Evolutionary conservation across 2,329 filamentous ascomycete genomes (phyloP).

Genomic region (Helminthosporium solani): DNA sequence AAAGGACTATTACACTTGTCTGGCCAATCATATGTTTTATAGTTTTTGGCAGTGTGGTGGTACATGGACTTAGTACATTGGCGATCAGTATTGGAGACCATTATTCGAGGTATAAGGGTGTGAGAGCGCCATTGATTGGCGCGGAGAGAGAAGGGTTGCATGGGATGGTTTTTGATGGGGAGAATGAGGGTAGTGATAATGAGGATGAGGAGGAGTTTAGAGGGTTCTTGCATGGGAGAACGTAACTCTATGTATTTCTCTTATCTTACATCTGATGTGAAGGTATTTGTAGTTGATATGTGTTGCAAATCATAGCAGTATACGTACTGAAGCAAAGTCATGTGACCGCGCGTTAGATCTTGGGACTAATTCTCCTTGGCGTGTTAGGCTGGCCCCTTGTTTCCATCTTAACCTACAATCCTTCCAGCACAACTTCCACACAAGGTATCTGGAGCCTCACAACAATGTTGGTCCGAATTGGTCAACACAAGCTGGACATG

Average conservation of each 20-base stretch:
- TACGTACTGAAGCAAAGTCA: too few relatives aligned
- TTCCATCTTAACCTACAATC: too few relatives aligned
- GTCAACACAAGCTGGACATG: too few relatives aligned
- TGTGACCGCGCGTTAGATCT: too few relatives aligned
- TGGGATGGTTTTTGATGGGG: conserved; percentile 52
- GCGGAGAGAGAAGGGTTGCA: conserved; percentile 52
- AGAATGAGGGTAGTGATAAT: conserved; percentile 23
- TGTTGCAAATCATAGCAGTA: too few relatives aligned
- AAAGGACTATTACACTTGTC: conserved; percentile 47
- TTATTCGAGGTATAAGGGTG: conserved; percentile 47
- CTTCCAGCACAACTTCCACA: too few relatives aligned
- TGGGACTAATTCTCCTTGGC: too few relatives aligned
- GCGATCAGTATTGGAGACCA: conserved; percentile 53
- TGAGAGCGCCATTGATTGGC: conserved; percentile 53
- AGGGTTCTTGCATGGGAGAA: neutral
- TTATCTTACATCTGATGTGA: neutral
- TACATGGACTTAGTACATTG: conserved; percentile 56
- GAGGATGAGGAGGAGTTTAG: conserved; percentile 9
- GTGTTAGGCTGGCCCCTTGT: too few relatives aligned
- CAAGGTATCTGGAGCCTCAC: too few relatives aligned
- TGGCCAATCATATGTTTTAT: conserved; percentile 59
- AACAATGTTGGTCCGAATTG: too few relatives aligned
- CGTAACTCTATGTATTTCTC: neutral
- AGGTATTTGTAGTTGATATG: too few relatives aligned
- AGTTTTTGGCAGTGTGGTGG: conserved; percentile 55